Evolutionary conservation across 163 green algal genomes (phyloP).

Genomic region (Scenedesmus sp.): DNA sequence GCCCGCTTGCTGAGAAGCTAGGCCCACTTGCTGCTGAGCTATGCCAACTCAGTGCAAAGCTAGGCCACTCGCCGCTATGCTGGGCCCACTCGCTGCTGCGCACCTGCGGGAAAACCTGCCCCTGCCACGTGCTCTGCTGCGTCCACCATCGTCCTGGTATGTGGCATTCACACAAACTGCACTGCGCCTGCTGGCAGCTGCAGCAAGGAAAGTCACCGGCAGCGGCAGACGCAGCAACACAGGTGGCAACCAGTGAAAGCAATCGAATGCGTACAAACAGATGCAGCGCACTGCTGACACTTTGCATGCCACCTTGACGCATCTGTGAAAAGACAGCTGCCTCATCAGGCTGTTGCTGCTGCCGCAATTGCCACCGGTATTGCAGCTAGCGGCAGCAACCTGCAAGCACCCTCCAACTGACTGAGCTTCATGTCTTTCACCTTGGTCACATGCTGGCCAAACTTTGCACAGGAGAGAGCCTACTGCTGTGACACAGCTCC

Average conservation of each 20-base stretch:
- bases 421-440: background rate
- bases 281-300: too few relatives aligned
- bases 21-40: background rate
- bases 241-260: background rate
- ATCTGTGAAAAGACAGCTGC: background rate
- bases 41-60: background rate
- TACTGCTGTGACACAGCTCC: background rate
- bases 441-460: background rate
- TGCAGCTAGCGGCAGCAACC: background rate
- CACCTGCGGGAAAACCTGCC: conserved; percentile 52
- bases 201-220: background rate
- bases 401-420: background rate
- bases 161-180: conserved; percentile 38
- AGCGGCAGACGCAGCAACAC: background rate
- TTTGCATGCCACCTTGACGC: background rate
- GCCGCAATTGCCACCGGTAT: background rate
- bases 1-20: background rate
- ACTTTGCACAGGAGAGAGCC: background rate
- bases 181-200: conserved; percentile 48
- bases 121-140: conserved; percentile 34
- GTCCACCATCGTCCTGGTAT: conserved; percentile 38
- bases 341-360: background rate
- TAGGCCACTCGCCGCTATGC: background rate
- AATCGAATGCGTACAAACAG: background rate
- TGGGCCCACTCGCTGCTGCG: background rate